Conservation (phyloP, 2,329 filamentous ascomycete genomes). For the Neonectria hederae region DNA sequence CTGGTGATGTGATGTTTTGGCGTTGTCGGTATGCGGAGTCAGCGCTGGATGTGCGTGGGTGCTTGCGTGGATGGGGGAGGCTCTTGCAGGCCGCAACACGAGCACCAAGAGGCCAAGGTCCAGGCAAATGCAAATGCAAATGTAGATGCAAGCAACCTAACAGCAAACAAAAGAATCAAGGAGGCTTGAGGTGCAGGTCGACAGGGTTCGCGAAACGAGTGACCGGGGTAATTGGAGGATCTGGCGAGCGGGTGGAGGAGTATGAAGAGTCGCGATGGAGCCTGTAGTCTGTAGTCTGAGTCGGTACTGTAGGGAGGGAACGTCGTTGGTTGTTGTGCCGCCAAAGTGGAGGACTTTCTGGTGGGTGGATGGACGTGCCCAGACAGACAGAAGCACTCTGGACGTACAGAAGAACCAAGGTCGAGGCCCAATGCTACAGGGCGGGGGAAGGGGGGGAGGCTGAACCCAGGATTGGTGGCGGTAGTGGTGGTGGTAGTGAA, state of each 20-base stretch:
- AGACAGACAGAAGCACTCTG: neutral
- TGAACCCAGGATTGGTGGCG: slow-evolving; percentile 3
- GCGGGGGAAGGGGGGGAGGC: neutral
- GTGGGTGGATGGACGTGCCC: neutral
- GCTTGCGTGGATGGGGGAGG: slow-evolving; percentile 39
- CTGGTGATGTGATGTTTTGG: slow-evolving; percentile 16
- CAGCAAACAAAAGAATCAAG: slow-evolving; percentile 35
- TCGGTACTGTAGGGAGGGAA: too few species aligned
- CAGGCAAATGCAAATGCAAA: slow-evolving; percentile 13
- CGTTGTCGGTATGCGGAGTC: slow-evolving; percentile 29
- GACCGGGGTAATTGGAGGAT: slow-evolving; percentile 41
- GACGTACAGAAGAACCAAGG: slow-evolving; percentile 3
- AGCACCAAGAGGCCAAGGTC: slow-evolving; percentile 15
- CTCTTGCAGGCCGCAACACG: slow-evolving; percentile 30
- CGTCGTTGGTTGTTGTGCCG: slow-evolving; percentile 6
- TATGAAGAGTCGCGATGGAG: slow-evolving; percentile 30
- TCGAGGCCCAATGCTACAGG: slow-evolving; percentile 11
- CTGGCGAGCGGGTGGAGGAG: slow-evolving; percentile 32
- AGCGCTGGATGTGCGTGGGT: slow-evolving; percentile 21
- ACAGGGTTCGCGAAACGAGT: slow-evolving; percentile 39
- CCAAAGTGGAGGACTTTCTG: slow-evolving; percentile 8
- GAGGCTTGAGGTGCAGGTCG: slow-evolving; percentile 36
- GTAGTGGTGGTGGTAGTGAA: neutral
- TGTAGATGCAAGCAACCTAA: slow-evolving; percentile 28
- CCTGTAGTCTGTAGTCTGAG: neutral